Evolutionary conservation across 441 rosid genomes (phyloP).

Genomic region (Lepidium campestre): DNA sequence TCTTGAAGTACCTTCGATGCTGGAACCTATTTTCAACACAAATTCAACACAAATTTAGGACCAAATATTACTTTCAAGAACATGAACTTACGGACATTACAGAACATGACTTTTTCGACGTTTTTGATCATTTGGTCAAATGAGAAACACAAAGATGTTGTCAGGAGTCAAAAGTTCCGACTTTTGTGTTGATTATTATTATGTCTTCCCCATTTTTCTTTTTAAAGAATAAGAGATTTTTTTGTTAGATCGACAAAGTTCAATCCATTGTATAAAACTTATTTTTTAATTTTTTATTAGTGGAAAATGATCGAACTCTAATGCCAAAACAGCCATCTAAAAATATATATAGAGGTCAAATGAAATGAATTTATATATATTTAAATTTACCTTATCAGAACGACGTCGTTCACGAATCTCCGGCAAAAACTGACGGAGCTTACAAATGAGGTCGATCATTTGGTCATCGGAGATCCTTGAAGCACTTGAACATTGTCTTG

Average conservation of each 20-base stretch:
- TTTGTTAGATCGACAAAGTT: no score
- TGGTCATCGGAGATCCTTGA: constrained; percentile 81
- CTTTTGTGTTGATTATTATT: not conserved
- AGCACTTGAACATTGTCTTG: constrained; percentile 63
- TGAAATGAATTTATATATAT: not conserved
- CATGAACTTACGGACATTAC: not conserved
- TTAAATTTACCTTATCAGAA: constrained; percentile 63
- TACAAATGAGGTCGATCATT: constrained; percentile 74
- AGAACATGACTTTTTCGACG: not conserved
- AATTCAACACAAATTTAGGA: not conserved
- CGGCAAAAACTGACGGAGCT: constrained; percentile 78
- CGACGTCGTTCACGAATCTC: constrained; percentile 61
- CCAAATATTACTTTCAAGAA: not conserved
- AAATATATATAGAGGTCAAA: not conserved
- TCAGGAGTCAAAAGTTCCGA: constrained; percentile 27
- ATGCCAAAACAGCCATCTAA: no score
- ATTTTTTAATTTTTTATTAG: no score
- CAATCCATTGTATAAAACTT: no score
- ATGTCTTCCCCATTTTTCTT: not conserved
- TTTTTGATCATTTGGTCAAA: not conserved
- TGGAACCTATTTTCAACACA: constrained; percentile 40
- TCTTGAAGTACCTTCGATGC: constrained; percentile 69
- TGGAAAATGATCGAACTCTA: no score
- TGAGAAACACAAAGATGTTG: constrained; percentile 21
- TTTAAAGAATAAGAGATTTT: not conserved